Percentiles rank a stretch among this genome's conserved stretches.
Conservation (phyloP, 1,284 basidiomycete genomes). For the Microbotryum scabiosae region DNA sequence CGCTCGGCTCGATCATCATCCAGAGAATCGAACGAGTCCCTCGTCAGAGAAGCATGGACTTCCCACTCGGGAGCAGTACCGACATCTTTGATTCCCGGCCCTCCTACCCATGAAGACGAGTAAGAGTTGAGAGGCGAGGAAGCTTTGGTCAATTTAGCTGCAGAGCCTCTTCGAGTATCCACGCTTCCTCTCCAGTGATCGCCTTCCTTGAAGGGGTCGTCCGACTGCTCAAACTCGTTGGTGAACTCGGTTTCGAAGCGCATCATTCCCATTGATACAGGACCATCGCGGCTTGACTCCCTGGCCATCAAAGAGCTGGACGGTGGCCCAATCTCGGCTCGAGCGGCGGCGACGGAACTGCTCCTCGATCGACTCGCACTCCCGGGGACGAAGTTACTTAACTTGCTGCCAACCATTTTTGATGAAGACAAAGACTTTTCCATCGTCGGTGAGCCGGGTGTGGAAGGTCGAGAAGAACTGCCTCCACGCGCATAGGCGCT, state of each 20-base stretch:
- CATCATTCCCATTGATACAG: background rate
- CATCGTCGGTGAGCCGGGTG: too few species aligned
- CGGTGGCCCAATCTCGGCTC: conserved; percentile 2
- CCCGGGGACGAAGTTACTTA: too few species aligned
- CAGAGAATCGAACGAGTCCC: conserved; percentile 20
- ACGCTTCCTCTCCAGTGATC: background rate
- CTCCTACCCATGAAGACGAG: too few species aligned
- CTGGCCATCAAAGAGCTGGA: background rate
- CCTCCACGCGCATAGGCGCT: too few species aligned
- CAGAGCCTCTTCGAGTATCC: too few species aligned
- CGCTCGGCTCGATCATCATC: conserved; percentile 6
- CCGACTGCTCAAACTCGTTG: background rate
- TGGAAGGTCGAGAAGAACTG: too few species aligned
- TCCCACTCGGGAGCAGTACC: background rate
- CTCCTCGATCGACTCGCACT: too few species aligned
- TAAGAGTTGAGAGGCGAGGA: too few species aligned
- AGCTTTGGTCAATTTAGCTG: too few species aligned
- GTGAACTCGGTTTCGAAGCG: conserved; percentile 16
- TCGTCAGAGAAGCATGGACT: background rate
- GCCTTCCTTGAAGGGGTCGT: background rate
- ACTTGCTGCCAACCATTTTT: too few species aligned
- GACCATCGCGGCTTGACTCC: background rate
- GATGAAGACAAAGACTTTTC: too few species aligned
- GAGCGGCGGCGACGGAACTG: background rate
- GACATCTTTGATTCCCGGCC: too few species aligned